These are phyloP conservation scores for Gaeumannomyces tritici DNA, from an alignment of 2,329 filamentous ascomycete species.

Conservation along the genomic window DNA sequence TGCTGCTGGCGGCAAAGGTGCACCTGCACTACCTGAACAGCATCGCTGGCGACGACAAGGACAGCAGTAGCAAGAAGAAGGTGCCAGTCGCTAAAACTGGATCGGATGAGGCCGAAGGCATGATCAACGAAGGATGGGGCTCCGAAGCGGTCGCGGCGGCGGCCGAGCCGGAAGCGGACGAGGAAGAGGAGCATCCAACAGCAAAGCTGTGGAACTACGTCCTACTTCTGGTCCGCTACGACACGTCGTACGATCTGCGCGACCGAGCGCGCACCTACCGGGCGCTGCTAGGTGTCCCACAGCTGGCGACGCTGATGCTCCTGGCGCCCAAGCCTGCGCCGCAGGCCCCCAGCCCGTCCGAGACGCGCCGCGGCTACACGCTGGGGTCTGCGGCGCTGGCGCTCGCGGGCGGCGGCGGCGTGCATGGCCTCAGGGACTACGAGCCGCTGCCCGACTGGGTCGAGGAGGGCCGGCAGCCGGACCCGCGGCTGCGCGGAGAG, in stretches of 20 bases:
- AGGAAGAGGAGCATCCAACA: slow-evolving; percentile 53
- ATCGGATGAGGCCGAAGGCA: not conserved
- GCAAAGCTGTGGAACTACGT: slow-evolving; percentile 76
- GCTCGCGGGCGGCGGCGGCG: slow-evolving; percentile 63
- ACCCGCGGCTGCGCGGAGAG: slow-evolving; percentile 54
- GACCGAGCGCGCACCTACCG: slow-evolving; percentile 86
- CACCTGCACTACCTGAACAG: slow-evolving; percentile 78
- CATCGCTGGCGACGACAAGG: slow-evolving; percentile 3
- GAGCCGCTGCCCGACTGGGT: slow-evolving; percentile 80
- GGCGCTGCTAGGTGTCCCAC: slow-evolving; percentile 69
- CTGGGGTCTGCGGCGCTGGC: slow-evolving; percentile 83
- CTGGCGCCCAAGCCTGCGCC: slow-evolving; percentile 92
- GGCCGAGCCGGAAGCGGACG: slow-evolving; percentile 19
- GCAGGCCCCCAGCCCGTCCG: slow-evolving; percentile 80
- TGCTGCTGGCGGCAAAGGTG: slow-evolving; percentile 90
- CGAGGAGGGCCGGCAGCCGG: slow-evolving; percentile 66
- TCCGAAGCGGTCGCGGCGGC: not conserved
- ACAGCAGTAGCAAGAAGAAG: not conserved
- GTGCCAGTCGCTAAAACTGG: not conserved
- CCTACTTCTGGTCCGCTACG: slow-evolving; percentile 78
- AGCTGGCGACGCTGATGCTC: slow-evolving; percentile 82
- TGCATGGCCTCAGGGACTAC: slow-evolving; percentile 71
- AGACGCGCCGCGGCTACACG: slow-evolving; percentile 65
- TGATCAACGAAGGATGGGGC: not conserved
- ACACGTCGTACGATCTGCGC: slow-evolving; percentile 88